Percentiles rank a stretch among this genome's conserved stretches.
Conservation (phyloP, 2,329 filamentous ascomycete species). For the Trichoderma oligosporum region DNA sequence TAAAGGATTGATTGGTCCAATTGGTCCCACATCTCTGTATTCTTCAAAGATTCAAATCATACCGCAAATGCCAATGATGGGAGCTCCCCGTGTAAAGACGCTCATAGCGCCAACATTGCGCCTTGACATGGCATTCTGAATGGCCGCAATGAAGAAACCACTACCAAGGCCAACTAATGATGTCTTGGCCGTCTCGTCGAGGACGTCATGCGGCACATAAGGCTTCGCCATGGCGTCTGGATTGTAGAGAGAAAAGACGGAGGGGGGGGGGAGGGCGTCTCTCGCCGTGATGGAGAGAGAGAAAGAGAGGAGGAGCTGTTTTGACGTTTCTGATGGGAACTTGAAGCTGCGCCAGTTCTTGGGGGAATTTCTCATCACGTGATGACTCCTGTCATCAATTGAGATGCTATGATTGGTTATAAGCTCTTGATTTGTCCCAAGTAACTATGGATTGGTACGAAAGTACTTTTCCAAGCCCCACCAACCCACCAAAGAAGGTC, state of each 20-base stretch:
- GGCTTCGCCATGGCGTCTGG: constrained; percentile 34
- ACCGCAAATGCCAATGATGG: constrained; percentile 58
- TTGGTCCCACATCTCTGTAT: background rate
- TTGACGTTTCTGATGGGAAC: constrained; percentile 21
- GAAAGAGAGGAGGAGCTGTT: constrained; percentile 26
- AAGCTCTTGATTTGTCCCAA: background rate
- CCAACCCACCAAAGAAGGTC: constrained; percentile 3
- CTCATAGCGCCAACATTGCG: constrained; percentile 77
- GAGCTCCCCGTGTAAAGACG: constrained; percentile 74
- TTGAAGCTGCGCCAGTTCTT: constrained; percentile 7
- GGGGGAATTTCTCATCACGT: constrained; percentile 31
- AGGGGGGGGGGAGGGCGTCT: constrained; percentile 14
- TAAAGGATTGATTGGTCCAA: background rate
- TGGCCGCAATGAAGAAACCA: constrained; percentile 69
- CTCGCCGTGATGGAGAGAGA: constrained; percentile 18
- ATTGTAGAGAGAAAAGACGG: background rate
- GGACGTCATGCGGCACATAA: constrained; percentile 72
- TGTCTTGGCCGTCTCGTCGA: constrained; percentile 63
- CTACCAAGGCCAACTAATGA: constrained; percentile 61
- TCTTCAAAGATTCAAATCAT: constrained; percentile 18
- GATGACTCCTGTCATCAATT: constrained; percentile 35
- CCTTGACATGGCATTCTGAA: constrained; percentile 83
- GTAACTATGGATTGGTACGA: background rate
- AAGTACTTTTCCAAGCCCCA: constrained; percentile 1
- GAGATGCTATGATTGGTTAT: constrained; percentile 30